Percentiles rank a stretch among this genome's conserved stretches.
phyloP scores from a whole-genome alignment of 257 asterid genomes.

The Solanum medicagineum region DNA sequence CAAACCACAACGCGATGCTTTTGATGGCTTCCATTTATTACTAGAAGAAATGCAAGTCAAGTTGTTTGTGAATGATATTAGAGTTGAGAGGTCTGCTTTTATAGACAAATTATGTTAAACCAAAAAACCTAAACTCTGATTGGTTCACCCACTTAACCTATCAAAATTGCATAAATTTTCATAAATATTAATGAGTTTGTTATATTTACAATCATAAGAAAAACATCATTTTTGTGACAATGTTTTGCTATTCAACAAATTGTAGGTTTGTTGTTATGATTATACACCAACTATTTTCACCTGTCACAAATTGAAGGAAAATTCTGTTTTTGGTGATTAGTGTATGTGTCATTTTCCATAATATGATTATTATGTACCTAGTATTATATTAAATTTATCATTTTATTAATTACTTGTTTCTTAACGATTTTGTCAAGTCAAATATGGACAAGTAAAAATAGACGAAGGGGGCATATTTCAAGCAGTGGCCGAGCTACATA shows the following conservation, averaged over 20 bases:
- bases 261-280: not conserved
- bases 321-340: no score
- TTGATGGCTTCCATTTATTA: constrained; percentile 6
- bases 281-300: not conserved
- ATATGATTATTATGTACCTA: not conserved
- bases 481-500: no score
- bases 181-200: not conserved
- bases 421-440: not conserved
- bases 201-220: not conserved
- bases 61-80: constrained; percentile 18
- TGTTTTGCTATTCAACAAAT: not conserved
- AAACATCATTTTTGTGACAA: not conserved
- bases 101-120: constrained; percentile 40
- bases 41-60: not conserved
- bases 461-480: not conserved
- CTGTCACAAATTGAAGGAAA: not conserved
- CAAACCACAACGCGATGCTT: constrained; percentile 6
- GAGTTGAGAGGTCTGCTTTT: constrained; percentile 10
- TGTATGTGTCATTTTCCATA: not conserved
- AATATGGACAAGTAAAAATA: not conserved
- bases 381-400: not conserved
- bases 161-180: constrained; percentile 13
- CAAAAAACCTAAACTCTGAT: constrained; percentile 30
- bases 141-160: constrained; percentile 54
- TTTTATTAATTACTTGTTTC: not conserved